Evolutionary conservation across 257 asterid species (phyloP).

Genomic region (Parsonsia alboflavescens): DNA sequence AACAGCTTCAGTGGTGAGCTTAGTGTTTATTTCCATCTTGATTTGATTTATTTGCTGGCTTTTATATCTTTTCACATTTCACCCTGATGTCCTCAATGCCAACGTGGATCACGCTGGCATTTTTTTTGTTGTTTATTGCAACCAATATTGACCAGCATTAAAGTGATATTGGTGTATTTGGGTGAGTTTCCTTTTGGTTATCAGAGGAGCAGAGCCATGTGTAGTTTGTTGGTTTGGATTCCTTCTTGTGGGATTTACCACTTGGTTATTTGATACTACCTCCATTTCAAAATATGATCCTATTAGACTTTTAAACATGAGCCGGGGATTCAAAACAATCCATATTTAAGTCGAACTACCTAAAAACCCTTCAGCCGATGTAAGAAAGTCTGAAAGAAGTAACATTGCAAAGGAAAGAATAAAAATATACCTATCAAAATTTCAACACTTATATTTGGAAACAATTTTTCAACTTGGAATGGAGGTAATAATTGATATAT

Average conservation of each 20-base stretch:
- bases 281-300: no score
- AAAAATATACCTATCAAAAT: no score
- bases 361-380: no score
- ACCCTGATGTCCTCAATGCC: background rate
- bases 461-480: no score
- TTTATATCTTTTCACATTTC: background rate
- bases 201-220: background rate
- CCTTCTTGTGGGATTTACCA: background rate
- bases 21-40: background rate
- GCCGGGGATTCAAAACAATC: no score
- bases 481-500: background rate
- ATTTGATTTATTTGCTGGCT: background rate
- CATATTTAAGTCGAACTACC: no score
- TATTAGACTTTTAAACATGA: no score
- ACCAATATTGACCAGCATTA: background rate
- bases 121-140: background rate
- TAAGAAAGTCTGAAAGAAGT: no score
- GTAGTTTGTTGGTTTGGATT: background rate
- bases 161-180: background rate
- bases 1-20: constrained; percentile 48
- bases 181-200: background rate
- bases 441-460: no score
- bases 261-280: background rate
- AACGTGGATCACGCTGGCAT: background rate
- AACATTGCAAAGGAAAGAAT: no score